Percentiles rank a stretch among this genome's conserved stretches.
Evolutionary conservation across 352 stramenopile genomes (phyloP).

Genomic region (Blastocystis sp.): DNA sequence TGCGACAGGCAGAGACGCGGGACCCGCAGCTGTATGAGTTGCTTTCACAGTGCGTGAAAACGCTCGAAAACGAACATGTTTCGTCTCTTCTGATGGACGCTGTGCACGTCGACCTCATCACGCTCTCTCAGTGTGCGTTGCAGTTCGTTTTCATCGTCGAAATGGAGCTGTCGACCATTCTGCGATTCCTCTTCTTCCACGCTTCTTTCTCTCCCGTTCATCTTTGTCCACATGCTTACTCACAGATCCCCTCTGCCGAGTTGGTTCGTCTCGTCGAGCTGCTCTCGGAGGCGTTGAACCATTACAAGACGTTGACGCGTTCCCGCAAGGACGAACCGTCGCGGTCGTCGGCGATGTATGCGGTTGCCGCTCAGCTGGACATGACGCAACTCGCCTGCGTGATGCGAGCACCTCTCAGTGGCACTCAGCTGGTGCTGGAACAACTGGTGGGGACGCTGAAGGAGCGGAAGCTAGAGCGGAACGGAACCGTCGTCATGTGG

Average conservation of each 20-base stretch:
- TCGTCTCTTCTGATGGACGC: neutral
- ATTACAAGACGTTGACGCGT: neutral
- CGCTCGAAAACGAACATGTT: neutral
- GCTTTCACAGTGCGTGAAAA: neutral
- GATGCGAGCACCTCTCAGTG: neutral
- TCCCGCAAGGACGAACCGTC: constrained; percentile 3
- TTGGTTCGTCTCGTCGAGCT: neutral
- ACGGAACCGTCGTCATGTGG: neutral
- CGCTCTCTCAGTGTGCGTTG: neutral
- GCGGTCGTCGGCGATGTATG: neutral
- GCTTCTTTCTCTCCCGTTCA: neutral
- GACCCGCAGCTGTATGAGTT: neutral
- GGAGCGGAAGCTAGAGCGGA: neutral
- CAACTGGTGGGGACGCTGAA: neutral
- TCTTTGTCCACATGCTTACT: neutral
- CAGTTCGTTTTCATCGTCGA: neutral
- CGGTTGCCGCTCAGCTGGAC: neutral
- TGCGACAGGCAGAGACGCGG: neutral
- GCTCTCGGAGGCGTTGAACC: neutral
- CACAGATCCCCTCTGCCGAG: neutral
- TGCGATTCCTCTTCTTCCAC: constrained; percentile 25
- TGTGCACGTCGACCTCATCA: neutral
- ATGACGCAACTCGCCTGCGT: neutral
- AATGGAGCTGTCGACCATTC: neutral
- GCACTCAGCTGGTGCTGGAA: neutral